A percentile compares a stretch with the other conserved stretches of the same genome.
These are phyloP conservation scores for Pythium myriotylum DNA, from an alignment of 352 stramenopile genomes.

Conservation along the genomic window DNA sequence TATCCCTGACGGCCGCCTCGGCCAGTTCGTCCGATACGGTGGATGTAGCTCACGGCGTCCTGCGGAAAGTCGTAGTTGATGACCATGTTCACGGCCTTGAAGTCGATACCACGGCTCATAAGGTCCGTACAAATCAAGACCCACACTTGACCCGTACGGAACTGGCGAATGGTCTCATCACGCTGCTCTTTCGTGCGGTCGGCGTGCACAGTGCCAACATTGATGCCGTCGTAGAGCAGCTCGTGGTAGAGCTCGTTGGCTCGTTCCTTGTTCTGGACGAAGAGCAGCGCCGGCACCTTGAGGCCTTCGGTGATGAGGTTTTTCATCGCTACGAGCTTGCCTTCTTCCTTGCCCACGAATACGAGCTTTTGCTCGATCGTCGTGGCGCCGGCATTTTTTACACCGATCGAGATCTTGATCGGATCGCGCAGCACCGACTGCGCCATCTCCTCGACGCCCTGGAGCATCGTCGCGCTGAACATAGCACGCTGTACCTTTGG, in stretches of 20 bases:
- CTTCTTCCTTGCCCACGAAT: slow-evolving; percentile 99
- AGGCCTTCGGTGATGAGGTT: slow-evolving; percentile 92
- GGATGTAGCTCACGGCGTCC: slow-evolving; percentile 95
- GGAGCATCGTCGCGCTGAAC: slow-evolving; percentile 98
- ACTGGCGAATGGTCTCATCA: slow-evolving; percentile 94
- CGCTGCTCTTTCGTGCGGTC: slow-evolving; percentile 94
- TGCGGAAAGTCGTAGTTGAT: slow-evolving; percentile 99
- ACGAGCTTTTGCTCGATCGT: slow-evolving; percentile 95
- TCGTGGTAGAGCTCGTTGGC: slow-evolving; percentile 98
- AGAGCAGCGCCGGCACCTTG: slow-evolving; percentile 96
- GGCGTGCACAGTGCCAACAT: slow-evolving; percentile 98
- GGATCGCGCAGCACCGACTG: slow-evolving; percentile 96
- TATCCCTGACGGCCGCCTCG: slow-evolving; percentile 91
- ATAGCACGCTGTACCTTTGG: slow-evolving; percentile 92
- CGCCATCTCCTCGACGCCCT: slow-evolving; percentile 94
- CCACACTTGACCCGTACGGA: slow-evolving; percentile 97
- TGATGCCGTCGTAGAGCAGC: slow-evolving; percentile 97
- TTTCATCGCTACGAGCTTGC: slow-evolving; percentile 97
- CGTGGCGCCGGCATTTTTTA: slow-evolving; percentile 84
- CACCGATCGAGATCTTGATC: slow-evolving; percentile 94
- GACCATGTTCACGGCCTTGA: slow-evolving; percentile 99
- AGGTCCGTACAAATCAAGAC: slow-evolving; percentile 99
- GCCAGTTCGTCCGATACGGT: slow-evolving; percentile 96
- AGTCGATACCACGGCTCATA: slow-evolving; percentile 98
- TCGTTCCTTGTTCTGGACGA: slow-evolving; percentile 98